Percentiles rank a stretch among this genome's conserved stretches.
phyloP scores from a whole-genome alignment of 495 filamentous ascomycete species.

The Penicillium angulare region DNA sequence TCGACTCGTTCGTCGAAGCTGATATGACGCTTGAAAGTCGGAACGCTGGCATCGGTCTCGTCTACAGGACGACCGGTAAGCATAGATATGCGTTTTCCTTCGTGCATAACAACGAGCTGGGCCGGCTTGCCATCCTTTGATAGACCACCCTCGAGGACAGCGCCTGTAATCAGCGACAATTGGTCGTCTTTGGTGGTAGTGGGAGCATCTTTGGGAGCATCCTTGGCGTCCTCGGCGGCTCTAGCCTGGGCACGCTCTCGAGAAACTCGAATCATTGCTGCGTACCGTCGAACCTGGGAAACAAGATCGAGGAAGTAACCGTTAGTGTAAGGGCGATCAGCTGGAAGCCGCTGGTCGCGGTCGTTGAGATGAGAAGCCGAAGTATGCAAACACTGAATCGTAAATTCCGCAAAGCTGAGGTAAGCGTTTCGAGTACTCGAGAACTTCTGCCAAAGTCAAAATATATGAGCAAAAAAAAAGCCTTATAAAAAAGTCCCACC shows the following conservation, averaged over 20 bases:
- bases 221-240: constrained; percentile 10
- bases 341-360: constrained; percentile 73
- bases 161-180: constrained; percentile 36
- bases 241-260: constrained; percentile 33
- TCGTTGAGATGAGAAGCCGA: constrained; percentile 77
- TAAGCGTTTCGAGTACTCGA: constrained; percentile 66
- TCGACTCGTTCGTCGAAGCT: constrained; percentile 55
- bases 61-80: constrained; percentile 56
- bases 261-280: constrained; percentile 55
- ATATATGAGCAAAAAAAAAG: no score
- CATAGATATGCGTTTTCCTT: constrained; percentile 74
- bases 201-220: no score
- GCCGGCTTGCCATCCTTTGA: constrained; percentile 72
- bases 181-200: constrained; percentile 2
- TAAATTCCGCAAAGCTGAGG: constrained; percentile 80
- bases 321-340: constrained; percentile 85
- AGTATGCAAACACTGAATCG: constrained; percentile 80
- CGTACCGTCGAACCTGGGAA: constrained; percentile 78
- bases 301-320: constrained; percentile 93
- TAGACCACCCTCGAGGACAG: constrained; percentile 73
- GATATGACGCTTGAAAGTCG: constrained; percentile 58
- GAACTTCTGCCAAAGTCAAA: constrained; percentile 60
- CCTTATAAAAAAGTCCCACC: no score
- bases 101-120: constrained; percentile 74
- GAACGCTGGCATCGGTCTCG: constrained; percentile 38